Evolutionary conservation across 345 rosid genomes (phyloP), one percentile per base, ranked within the genome.

Genomic region (Eucalyptus pumila): DNA sequence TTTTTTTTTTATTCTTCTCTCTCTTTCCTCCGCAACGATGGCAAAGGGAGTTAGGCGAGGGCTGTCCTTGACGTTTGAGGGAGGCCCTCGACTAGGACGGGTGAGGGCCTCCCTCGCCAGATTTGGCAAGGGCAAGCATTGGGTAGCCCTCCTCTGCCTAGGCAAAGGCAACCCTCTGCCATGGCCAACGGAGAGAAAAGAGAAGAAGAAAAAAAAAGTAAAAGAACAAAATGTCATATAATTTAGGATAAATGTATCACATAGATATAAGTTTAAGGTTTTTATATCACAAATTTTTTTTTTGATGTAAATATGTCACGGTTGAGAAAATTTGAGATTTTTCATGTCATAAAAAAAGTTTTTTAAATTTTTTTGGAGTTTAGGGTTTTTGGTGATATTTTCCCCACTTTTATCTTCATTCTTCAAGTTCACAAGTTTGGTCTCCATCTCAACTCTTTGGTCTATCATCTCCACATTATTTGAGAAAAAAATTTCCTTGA

Each of bases 301-400:
- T 49, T 0, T 0, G 51, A 1, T n/a, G n/a, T 49, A 49, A 49
- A 49, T 49, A 0, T 49, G 17, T 49, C 17, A 49, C 1, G 0
- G 0, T 49, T 49, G 17, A 2, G 0, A 49, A 5, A 49, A 14
- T 49, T 49, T 14, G 3, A 0, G 1, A 0, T 1, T 49, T 49
- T 49, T 49, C 51, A 49, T 49, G 0, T 49, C 16, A 49, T 0
- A 1, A 49, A 49, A 49, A 49, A 49, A 13, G n/a, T n/a, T n/a
- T n/a, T n/a, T n/a, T n/a, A n/a, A n/a, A n/a, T n/a, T n/a, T n/a
- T n/a, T n/a, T n/a, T n/a, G n/a, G n/a, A n/a, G n/a, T n/a, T n/a
- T n/a, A n/a, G 0, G 0, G 0, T 14, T 50, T 50, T 14, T 50
- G 7, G 7, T 5, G 51, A 2, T 49, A 0, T 0, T 49, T 49